Evolutionary conservation across 2,329 filamentous ascomycete species (phyloP), one percentile per base, ranked within the genome.

Genomic region (Beauveria medogensis): DNA sequence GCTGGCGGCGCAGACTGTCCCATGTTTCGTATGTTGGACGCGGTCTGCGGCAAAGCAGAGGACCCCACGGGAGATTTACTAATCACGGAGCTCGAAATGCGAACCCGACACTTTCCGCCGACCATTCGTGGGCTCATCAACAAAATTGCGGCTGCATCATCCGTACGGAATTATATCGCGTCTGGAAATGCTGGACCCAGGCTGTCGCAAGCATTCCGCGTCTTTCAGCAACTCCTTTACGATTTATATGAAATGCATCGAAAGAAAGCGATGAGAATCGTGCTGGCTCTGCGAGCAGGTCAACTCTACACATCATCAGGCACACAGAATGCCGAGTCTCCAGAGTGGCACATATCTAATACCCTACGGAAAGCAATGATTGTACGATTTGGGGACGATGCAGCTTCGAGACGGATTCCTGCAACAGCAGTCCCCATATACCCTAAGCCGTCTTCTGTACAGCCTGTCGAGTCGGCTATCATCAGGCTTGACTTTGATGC

Each of bases 1-100:
- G 53, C 53, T 10, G 53, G 53, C 28, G 53, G 53, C 53, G 53
- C 53, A n/a, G 53, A 55, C 53, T 55, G 53, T 16, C 53, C 53
- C 53, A 46, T 55, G 53, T 55, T 55, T 26, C 53, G 40, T 14
- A 55, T 55, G 41, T 12, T 55, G 20, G 53, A 55, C n/a, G 53
- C 53, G 12, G 41, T 55, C 41, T 55, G 53, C 41, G 53, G 53
- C 53, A 55, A 55, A 40, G 53, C 40, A 8, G 41, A n/a, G 22
- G 52, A 55, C 20, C 22, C 40, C 3, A 28, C 3, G 10, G 52
- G 52, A 5, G 52, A 55, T 20, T 10, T 20, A 10, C 40, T 55
- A 16, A 16, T 43, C 22, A n/a, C 52, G 2, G 52, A 55, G 52
- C 52, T 55, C 2, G 52, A 55, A 24, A 55, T 55, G 52, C 52